Base-by-base conservation (phyloP, 257 asterid genomes). In the Primulina tabacum region DNA sequence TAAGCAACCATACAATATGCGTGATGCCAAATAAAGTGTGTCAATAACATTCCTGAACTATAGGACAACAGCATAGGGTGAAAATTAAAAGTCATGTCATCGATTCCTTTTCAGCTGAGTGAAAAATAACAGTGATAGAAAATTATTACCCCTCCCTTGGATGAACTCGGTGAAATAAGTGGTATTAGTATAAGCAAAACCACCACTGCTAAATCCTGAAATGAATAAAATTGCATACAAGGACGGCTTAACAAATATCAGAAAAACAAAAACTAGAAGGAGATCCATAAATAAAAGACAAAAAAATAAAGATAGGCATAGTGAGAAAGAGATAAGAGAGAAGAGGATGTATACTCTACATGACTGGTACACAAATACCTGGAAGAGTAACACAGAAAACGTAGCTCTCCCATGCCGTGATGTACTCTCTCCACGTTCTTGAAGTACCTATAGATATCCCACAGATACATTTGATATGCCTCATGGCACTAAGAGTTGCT, bases 401-500 rank as follows among this genome's bases (percentile, higher is more conserved):
- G 99, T 86, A 65, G 99, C 96, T 72, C 99, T 95, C 73, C 99
- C 98, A 53, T 94, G 99, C 65, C 99, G 99, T 69, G 98, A 94
- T 71, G 99, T 91, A 88, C 99, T 94, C 86, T 94, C 99, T 76
- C 99, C 98, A 40, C 99, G 90, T 73, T 94, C 99, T 78, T 94
- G 99, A 81, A 94, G 83, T 66, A 94, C 99, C 99, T 94, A 82
- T 83, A 80, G 70, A 74, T 60, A 85, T 62, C 59, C 75, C 78
- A 71, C 52, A 69, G 7, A 33, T 12, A 73, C 62, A 80, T 64
- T 65, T 68, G 70, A 80, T 62, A 61, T 68, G 76, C 69, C 64
- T 69, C 75, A 50, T 14, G 68, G 65, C n/a, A 38, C 18, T 34
- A 33, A 67, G 47, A 67, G 37, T 50, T 60, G 32, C 24, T 52